Percentiles rank a stretch among this genome's conserved stretches.
These are phyloP conservation scores for Clavariopsis aquatica DNA, from an alignment of 495 filamentous ascomycete species.

Conservation along the genomic window DNA sequence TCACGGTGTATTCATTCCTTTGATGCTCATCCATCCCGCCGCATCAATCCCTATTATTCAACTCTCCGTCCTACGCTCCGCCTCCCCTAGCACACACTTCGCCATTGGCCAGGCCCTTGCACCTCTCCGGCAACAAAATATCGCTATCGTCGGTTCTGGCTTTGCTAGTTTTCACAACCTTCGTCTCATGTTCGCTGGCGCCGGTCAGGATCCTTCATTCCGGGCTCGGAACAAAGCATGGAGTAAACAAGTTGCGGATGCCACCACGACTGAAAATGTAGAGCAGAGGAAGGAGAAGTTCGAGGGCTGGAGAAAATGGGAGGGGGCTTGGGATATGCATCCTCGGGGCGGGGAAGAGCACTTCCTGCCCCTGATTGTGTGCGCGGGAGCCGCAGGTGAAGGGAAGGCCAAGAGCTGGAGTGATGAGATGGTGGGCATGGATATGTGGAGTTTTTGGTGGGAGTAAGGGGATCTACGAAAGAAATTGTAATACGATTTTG, in stretches of 20 bases:
- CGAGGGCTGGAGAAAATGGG: constrained; percentile 38
- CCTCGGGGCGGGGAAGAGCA: constrained; percentile 43
- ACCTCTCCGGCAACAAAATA: constrained; percentile 36
- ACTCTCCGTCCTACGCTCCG: constrained; percentile 41
- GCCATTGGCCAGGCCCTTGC: constrained; percentile 39
- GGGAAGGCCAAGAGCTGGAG: constrained; percentile 39
- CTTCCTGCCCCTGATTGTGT: constrained; percentile 43
- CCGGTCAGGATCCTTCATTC: constrained; percentile 25
- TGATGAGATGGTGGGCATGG: constrained; percentile 44
- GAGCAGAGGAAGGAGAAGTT: constrained; percentile 34
- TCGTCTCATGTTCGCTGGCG: constrained; percentile 38
- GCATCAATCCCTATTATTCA: constrained; percentile 44
- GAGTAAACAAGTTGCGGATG: constrained; percentile 36
- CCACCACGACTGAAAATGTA: constrained; percentile 23
- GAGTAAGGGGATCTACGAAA: constrained; percentile 29
- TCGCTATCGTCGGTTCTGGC: constrained; percentile 44
- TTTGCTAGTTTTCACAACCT: constrained; percentile 44
- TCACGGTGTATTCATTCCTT: constrained; percentile 48
- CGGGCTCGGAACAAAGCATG: constrained; percentile 34
- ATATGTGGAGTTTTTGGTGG: constrained; percentile 50
- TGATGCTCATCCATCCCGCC: constrained; percentile 41
- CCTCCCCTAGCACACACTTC: constrained; percentile 39
- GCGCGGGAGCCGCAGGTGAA: constrained; percentile 41
- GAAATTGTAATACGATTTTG: no score
- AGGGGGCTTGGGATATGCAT: constrained; percentile 42